Evolutionary conservation across 768 basidiomycete species (phyloP).

Genomic region (Daedaleopsis sinensis): DNA sequence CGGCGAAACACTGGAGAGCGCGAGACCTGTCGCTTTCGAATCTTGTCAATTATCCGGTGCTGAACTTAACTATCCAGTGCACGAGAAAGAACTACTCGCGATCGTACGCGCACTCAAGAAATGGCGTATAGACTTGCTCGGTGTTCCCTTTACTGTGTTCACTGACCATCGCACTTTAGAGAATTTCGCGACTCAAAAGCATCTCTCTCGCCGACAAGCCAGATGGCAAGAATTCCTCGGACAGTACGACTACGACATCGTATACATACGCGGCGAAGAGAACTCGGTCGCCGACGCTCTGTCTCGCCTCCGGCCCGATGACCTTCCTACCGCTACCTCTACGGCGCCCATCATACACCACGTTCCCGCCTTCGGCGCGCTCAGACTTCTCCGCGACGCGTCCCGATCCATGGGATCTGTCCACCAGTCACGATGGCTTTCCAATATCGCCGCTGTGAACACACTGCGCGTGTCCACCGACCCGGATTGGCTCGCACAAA

Average conservation of each 20-base stretch:
- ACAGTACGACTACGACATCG: conserved; percentile 39
- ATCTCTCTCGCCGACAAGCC: conserved; percentile 37
- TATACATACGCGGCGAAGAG: conserved; percentile 38
- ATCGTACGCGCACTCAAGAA: conserved; percentile 36
- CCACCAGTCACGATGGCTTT: too few species aligned
- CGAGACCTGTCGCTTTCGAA: too few species aligned
- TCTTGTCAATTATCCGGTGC: too few species aligned
- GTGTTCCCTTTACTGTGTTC: conserved; percentile 30
- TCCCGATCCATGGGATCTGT: too few species aligned
- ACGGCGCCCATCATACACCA: too few species aligned
- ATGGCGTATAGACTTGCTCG: conserved; percentile 27
- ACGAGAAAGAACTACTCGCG: conserved; percentile 19
- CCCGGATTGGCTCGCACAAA: too few species aligned
- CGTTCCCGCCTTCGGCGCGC: too few species aligned
- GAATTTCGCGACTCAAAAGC: conserved; percentile 34
- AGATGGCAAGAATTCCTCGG: conserved; percentile 35
- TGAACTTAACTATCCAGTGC: conserved; percentile 34
- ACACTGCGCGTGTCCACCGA: too few species aligned
- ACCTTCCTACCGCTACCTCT: too few species aligned
- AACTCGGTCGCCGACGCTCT: conserved; percentile 36
- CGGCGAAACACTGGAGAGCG: too few species aligned
- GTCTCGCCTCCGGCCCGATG: conserved; percentile 30
- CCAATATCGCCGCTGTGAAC: too few species aligned
- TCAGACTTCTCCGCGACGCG: too few species aligned
- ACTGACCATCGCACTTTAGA: conserved; percentile 44